phyloP scores from a whole-genome alignment of 208 protist species.

The Phytomonas sp. region DNA sequence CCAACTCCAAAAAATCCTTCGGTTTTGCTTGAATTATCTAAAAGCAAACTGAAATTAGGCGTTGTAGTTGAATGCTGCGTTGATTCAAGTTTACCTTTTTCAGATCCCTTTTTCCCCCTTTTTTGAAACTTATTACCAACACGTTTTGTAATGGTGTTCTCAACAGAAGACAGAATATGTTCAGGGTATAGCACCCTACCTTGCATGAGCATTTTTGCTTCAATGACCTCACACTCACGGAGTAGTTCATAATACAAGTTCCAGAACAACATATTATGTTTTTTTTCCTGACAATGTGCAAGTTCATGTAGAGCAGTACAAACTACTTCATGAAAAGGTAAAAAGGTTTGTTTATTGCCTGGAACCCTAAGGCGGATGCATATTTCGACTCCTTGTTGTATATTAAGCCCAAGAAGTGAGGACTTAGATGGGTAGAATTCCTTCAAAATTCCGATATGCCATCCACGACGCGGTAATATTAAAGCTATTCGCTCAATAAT shows the following conservation, averaged over 20 bases:
- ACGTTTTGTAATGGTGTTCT: too few relatives aligned
- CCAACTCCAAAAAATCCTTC: too few relatives aligned
- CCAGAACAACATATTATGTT: constrained; percentile 71
- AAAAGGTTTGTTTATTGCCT: constrained; percentile 50
- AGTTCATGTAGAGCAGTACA: constrained; percentile 88
- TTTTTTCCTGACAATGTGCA: constrained; percentile 56
- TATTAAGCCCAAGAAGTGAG: constrained; percentile 75
- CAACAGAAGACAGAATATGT: neutral
- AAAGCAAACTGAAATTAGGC: too few relatives aligned
- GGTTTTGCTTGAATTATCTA: too few relatives aligned
- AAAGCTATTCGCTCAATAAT: constrained; percentile 35
- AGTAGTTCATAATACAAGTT: constrained; percentile 67
- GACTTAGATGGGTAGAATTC: constrained; percentile 81
- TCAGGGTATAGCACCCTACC: constrained; percentile 34
- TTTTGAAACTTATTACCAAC: too few relatives aligned
- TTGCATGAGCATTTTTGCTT: constrained; percentile 31
- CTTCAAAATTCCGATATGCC: constrained; percentile 53
- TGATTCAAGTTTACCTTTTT: too few relatives aligned
- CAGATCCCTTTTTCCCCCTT: too few relatives aligned
- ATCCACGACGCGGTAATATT: constrained; percentile 43
- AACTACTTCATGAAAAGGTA: constrained; percentile 79
- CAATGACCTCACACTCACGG: constrained; percentile 58
- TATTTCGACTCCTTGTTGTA: constrained; percentile 69
- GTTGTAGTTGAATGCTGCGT: too few relatives aligned
- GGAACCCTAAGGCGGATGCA: constrained; percentile 72